Evolutionary conservation across 1,284 basidiomycete genomes (phyloP).

Genomic region (Ustilago hordei): DNA sequence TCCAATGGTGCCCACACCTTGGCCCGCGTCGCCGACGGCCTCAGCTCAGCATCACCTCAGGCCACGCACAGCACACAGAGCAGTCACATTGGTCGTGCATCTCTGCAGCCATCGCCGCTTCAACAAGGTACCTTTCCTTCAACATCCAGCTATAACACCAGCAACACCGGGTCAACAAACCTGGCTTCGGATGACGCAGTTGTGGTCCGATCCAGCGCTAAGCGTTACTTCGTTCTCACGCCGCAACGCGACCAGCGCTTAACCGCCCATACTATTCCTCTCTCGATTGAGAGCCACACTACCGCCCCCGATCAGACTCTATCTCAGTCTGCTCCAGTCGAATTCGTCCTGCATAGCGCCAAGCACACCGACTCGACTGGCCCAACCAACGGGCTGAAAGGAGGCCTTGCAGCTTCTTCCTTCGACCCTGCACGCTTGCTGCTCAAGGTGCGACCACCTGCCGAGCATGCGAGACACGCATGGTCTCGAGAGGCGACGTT

Average conservation of each 20-base stretch:
- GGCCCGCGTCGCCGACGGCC: slow-evolving; percentile 37
- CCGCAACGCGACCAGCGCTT: slow-evolving; percentile 27
- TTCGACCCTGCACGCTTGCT: slow-evolving; percentile 39
- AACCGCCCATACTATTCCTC: slow-evolving; percentile 17
- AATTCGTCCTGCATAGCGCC: slow-evolving; percentile 27
- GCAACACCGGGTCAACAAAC: slow-evolving; percentile 1
- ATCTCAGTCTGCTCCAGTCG: slow-evolving; percentile 11
- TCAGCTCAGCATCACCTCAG: slow-evolving; percentile 12
- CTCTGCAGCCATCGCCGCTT: slow-evolving; percentile 14
- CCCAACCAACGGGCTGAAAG: background rate
- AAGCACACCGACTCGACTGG: background rate
- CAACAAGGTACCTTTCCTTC: background rate
- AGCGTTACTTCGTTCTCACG: slow-evolving; percentile 18
- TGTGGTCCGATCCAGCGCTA: slow-evolving; percentile 11
- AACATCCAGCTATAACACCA: background rate
- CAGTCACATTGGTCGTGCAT: slow-evolving; percentile 5
- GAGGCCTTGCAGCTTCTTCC: background rate
- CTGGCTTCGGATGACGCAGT: slow-evolving; percentile 18
- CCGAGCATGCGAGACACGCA: slow-evolving; percentile 19
- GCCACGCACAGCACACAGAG: slow-evolving; percentile 1
- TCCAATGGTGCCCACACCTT: slow-evolving; percentile 36
- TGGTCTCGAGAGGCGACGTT: slow-evolving; percentile 31
- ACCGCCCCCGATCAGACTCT: slow-evolving; percentile 6
- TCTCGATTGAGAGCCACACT: slow-evolving; percentile 25
- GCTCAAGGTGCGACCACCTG: slow-evolving; percentile 43